phyloP scores from a whole-genome alignment of 2,329 filamentous ascomycete species.

The Cytospora chrysosperma region DNA sequence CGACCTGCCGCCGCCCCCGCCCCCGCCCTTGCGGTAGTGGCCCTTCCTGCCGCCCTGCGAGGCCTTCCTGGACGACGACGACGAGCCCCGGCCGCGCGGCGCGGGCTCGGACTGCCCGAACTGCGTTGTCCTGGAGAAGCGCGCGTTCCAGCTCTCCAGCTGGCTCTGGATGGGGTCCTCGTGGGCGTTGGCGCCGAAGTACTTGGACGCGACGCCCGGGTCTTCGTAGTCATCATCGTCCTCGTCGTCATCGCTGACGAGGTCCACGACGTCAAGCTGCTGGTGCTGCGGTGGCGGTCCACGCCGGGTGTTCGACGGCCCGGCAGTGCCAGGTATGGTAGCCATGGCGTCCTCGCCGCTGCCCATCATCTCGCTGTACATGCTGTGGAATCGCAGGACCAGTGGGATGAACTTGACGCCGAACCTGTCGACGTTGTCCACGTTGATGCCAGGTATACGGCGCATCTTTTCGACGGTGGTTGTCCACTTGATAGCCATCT shows the following conservation, averaged over 20 bases:
- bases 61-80: constrained; percentile 13
- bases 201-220: constrained; percentile 44
- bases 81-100: constrained; percentile 25
- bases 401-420: constrained; percentile 62
- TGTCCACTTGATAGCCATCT: constrained; percentile 73
- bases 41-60: constrained; percentile 20
- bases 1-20: constrained; percentile 23
- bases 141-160: constrained; percentile 32
- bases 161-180: constrained; percentile 22
- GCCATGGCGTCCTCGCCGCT: constrained; percentile 23
- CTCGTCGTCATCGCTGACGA: constrained; percentile 49
- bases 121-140: constrained; percentile 28
- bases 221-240: constrained; percentile 31
- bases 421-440: constrained; percentile 59
- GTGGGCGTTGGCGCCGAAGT: constrained; percentile 37
- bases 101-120: constrained; percentile 27
- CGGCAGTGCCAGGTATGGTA: constrained; percentile 19
- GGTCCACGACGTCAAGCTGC: constrained; percentile 50
- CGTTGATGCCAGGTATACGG: constrained; percentile 61
- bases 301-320: constrained; percentile 8
- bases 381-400: constrained; percentile 47
- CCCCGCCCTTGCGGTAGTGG: constrained; percentile 23
- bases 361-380: constrained; percentile 54
- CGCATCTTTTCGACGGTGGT: constrained; percentile 60
- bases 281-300: constrained; percentile 29